phyloP scores from a whole-genome alignment of 768 basidiomycete species.

The Hypsizygus marmoreus region DNA sequence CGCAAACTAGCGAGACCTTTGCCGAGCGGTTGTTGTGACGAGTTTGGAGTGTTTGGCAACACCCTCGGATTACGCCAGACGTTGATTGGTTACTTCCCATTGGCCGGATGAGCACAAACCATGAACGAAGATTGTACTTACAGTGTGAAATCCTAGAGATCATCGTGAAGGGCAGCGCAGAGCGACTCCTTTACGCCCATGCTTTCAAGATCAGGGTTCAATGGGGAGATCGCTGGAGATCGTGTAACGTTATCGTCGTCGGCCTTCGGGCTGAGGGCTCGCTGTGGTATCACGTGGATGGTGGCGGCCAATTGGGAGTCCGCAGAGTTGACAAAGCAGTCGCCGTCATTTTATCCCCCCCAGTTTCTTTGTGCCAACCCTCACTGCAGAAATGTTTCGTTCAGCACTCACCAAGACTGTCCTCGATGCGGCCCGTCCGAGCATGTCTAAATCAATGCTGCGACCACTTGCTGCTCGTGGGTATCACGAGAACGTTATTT shows the following conservation, averaged over 20 bases:
- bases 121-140: too few relatives aligned
- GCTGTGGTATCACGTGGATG: constrained; percentile 6
- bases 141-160: too few relatives aligned
- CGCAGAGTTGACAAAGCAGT: constrained; percentile 25
- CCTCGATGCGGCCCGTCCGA: constrained; percentile 48
- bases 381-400: constrained; percentile 68
- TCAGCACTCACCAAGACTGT: constrained; percentile 56
- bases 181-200: too few relatives aligned
- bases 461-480: constrained; percentile 62
- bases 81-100: too few relatives aligned
- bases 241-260: too few relatives aligned
- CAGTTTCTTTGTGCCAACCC: constrained; percentile 15
- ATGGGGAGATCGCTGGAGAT: too few relatives aligned
- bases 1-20: constrained; percentile 5
- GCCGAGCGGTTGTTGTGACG: constrained; percentile 13
- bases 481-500: constrained; percentile 96
- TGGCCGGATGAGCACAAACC: too few relatives aligned
- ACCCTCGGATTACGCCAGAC: too few relatives aligned
- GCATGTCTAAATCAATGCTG: constrained; percentile 36
- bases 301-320: too few relatives aligned
- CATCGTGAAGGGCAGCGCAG: too few relatives aligned
- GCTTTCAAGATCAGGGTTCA: too few relatives aligned
- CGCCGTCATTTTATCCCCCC: constrained; percentile 5
- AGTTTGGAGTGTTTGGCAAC: neutral
- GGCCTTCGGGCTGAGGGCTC: too few relatives aligned